Evolutionary conservation across 257 asterid genomes (phyloP), one percentile per base, ranked within the genome.

Genomic region (Solanum virginianum): DNA sequence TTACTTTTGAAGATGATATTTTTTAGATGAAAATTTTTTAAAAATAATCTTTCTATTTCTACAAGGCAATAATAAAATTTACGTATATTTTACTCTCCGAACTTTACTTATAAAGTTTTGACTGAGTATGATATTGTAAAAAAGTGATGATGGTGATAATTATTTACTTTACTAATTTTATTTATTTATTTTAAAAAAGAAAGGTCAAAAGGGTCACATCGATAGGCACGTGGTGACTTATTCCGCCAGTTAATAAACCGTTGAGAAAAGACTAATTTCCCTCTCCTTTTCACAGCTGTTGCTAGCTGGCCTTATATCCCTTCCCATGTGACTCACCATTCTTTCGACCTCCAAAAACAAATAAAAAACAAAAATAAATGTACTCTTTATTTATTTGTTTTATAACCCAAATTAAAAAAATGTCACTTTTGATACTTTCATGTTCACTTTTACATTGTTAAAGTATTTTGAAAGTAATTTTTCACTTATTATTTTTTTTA

Each of bases 181-280:
- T 32, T 32, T 29, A 29, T 32, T 32, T 32, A 32, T 3, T 32
- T 32, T 47, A 56, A 81, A 57, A 55, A 57, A 22, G 1, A 41
- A 39, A 81, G 56, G 71, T 26, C 36, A 70, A 71, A 53, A 80
- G 59, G 83, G 94, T 92, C 94, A 89, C 92, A 89, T 92, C 89
- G 89, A 3, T 4, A 5, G 63, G 95, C 98, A 93, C 97, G 94
- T 92, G 97, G 94, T 90, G 90, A 92, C 89, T 90, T 94, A 92
- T 93, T 89, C 92, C 92, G 9, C 88, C 74, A 68, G 75, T 87
- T 87, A 87, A 86, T 92, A 90, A 90, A 88, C 90, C 63, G 85
- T 15, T 85, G 63, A 75, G 41, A 43, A 57, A 60, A 62, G 26
- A 36, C 45, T 82, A n/a, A 85, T 57, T 85, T 75, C 80, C 55